Evolutionary conservation across 129 eudicot species (phyloP).

Genomic region (Heracleum sosnowskyi): DNA sequence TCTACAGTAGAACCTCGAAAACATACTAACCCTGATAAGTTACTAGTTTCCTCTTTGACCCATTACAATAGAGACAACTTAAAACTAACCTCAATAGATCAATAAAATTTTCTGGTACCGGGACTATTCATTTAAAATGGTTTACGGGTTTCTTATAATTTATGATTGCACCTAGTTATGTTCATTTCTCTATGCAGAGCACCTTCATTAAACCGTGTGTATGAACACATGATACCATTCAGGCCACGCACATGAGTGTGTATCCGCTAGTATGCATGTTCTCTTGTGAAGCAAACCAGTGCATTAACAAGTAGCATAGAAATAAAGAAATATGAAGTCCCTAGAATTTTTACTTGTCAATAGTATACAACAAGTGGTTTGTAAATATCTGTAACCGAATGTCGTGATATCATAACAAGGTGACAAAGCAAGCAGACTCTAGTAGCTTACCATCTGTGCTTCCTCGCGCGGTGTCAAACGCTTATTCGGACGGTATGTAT

Average conservation of each 20-base stretch:
- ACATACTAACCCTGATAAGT: neutral
- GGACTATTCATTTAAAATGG: neutral
- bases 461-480: constrained; percentile 75
- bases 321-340: neutral
- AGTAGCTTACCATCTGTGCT: constrained; percentile 47
- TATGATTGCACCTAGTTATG: neutral
- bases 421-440: constrained; percentile 4
- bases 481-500: constrained; percentile 79
- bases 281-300: neutral
- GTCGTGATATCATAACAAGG: neutral
- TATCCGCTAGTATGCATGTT: neutral
- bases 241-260: neutral
- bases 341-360: neutral
- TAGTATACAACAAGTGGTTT: neutral
- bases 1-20: neutral
- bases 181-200: neutral
- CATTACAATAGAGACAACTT: neutral
- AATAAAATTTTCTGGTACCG: neutral
- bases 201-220: neutral
- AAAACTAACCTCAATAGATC: neutral
- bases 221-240: neutral
- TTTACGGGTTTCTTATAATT: too few species aligned
- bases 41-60: neutral
- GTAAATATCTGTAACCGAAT: neutral
- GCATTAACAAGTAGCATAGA: neutral